A percentile compares a stretch with the other conserved stretches of the same genome.
phyloP scores from a whole-genome alignment of 495 filamentous ascomycete species.

The Neurospora tetraspora region DNA sequence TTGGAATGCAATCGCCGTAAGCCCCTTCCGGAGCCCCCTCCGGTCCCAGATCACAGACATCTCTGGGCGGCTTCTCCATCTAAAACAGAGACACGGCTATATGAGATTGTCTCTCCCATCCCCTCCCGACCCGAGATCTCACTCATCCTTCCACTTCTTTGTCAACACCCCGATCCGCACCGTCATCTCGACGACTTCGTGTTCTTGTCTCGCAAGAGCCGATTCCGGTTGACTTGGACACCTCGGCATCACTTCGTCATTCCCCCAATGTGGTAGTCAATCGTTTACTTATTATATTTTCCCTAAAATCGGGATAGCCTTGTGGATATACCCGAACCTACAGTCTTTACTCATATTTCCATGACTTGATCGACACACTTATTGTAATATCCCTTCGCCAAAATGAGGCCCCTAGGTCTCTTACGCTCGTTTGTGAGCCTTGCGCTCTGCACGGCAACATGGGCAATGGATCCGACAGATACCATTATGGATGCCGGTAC shows the following conservation, averaged over 20 bases:
- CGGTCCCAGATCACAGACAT: background rate
- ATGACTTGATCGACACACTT: constrained; percentile 1
- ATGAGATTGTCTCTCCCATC: background rate
- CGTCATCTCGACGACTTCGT: background rate
- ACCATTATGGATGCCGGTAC: constrained; percentile 8
- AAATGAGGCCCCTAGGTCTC: constrained; percentile 7
- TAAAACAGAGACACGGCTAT: background rate
- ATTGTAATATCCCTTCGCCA: background rate
- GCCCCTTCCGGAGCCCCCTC: background rate
- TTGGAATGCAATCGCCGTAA: background rate
- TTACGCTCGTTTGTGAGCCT: constrained; percentile 7
- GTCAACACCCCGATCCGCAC: background rate
- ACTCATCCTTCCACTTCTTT: background rate
- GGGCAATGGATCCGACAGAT: constrained; percentile 7
- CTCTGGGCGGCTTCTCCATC: background rate
- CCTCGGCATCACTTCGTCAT: background rate
- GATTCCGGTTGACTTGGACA: background rate
- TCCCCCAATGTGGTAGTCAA: background rate
- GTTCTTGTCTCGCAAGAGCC: background rate
- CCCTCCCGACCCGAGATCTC: background rate
- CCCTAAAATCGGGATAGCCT: background rate
- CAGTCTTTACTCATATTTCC: background rate
- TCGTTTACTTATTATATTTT: background rate
- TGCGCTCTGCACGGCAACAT: constrained; percentile 7
- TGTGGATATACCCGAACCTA: background rate